A percentile compares a stretch with the other conserved stretches of the same genome.
Conservation (phyloP, 257 asterid genomes). For the Plantago ovata region DNA sequence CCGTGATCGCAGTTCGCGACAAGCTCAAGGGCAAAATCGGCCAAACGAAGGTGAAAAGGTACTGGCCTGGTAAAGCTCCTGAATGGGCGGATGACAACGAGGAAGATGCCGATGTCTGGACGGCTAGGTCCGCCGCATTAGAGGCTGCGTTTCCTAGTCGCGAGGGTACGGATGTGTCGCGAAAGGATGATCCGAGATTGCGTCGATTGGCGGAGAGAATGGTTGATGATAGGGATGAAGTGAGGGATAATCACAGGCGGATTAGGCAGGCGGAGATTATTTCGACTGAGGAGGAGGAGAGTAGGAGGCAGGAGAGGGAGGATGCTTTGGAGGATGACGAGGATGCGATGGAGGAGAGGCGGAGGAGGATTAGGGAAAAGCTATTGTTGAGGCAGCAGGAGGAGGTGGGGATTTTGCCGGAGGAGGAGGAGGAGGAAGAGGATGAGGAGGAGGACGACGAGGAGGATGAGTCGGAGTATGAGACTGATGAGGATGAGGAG, state of each 20-base stretch:
- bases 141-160: constrained; percentile 61
- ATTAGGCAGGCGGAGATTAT: constrained; percentile 94
- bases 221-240: constrained; percentile 75
- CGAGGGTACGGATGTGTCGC: constrained; percentile 36
- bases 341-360: constrained; percentile 75
- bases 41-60: constrained; percentile 87
- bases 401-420: constrained; percentile 61
- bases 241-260: constrained; percentile 85
- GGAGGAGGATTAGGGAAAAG: constrained; percentile 74
- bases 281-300: constrained; percentile 84
- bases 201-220: constrained; percentile 83
- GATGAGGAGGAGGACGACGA: constrained; percentile 56
- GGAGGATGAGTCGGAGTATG: constrained; percentile 71
- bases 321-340: constrained; percentile 79
- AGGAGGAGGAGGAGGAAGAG: constrained; percentile 81
- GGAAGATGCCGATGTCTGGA: constrained; percentile 67
- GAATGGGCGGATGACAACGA: constrained; percentile 92
- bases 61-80: constrained; percentile 98
- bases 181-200: constrained; percentile 77
- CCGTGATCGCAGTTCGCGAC: constrained; percentile 77
- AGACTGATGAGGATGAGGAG: constrained; percentile 90
- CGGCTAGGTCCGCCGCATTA: constrained; percentile 50
- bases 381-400: constrained; percentile 64
- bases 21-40: constrained; percentile 94
- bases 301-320: constrained; percentile 49